Evolutionary conservation across 1,139 yeast species (phyloP).

Genomic region (Yamadazyma songkhlaensis): DNA sequence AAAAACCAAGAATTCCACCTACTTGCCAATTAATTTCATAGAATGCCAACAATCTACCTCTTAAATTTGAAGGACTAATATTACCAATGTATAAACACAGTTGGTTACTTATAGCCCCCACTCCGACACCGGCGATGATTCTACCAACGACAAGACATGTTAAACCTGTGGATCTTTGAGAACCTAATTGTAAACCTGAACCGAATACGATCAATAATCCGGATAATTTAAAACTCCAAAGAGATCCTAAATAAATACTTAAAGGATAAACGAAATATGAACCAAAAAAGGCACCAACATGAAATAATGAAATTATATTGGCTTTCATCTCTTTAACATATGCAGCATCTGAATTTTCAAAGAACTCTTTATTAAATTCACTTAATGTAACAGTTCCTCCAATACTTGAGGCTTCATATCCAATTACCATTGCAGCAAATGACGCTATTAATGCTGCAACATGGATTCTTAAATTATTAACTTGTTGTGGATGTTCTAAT

Average conservation of each 20-base stretch:
- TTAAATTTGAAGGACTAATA: constrained; percentile 27
- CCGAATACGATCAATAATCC: constrained; percentile 42
- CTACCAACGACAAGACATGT: constrained; percentile 22
- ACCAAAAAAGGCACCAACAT: constrained; percentile 36
- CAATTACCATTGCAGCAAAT: constrained; percentile 31
- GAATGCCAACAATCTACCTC: constrained; percentile 43
- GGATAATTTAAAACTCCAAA: constrained; percentile 23
- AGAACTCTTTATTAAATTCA: constrained; percentile 26
- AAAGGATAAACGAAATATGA: constrained; percentile 27
- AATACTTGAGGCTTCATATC: constrained; percentile 35
- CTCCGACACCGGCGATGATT: constrained; percentile 33
- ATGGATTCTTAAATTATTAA: constrained; percentile 10
- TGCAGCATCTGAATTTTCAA: constrained; percentile 17
- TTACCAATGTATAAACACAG: constrained; percentile 34
- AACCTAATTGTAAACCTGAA: constrained; percentile 27
- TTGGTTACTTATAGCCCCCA: constrained; percentile 33
- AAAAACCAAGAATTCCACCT: constrained; percentile 45
- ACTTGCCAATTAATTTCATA: constrained; percentile 52
- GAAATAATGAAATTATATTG: constrained; percentile 34
- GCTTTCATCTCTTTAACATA: constrained; percentile 18
- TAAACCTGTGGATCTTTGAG: constrained; percentile 9
- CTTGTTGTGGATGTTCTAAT: constrained; percentile 6
- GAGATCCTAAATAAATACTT: constrained; percentile 26
- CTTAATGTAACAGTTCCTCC: constrained; percentile 30
- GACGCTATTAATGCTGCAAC: constrained; percentile 15